A percentile compares a stretch with the other conserved stretches of the same genome.
These are phyloP conservation scores for Penicillium tannophilum DNA, from an alignment of 495 filamentous ascomycete genomes.

Conservation along the genomic window DNA sequence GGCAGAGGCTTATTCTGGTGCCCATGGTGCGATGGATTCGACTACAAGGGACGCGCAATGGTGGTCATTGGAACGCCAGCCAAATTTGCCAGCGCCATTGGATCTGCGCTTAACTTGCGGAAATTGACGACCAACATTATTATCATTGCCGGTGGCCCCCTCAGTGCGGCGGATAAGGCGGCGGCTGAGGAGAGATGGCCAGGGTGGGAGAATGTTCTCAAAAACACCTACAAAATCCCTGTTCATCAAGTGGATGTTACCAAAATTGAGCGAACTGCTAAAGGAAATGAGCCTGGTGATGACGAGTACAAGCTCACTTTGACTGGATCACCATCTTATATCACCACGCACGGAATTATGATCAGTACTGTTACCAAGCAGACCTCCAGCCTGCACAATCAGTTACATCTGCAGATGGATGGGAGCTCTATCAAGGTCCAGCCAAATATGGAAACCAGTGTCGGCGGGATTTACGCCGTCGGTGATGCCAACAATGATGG, in stretches of 20 bases:
- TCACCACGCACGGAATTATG: slow-evolving; percentile 12
- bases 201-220: slow-evolving; percentile 11
- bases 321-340: slow-evolving; percentile 1
- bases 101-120: slow-evolving; percentile 38
- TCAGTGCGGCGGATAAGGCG: slow-evolving; percentile 35
- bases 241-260: slow-evolving; percentile 10
- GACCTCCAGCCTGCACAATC: slow-evolving; percentile 25
- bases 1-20: slow-evolving; percentile 53
- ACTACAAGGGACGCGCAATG: slow-evolving; percentile 44
- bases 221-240: slow-evolving; percentile 9
- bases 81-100: slow-evolving; percentile 33
- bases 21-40: slow-evolving; percentile 53
- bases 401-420: slow-evolving; percentile 19
- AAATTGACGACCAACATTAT: slow-evolving; percentile 34
- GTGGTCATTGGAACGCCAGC: slow-evolving; percentile 29
- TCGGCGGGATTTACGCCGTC: slow-evolving; percentile 46
- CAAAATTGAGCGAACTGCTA: slow-evolving; percentile 9
- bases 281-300: slow-evolving; percentile 8
- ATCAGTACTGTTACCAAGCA: slow-evolving; percentile 26
- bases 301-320: slow-evolving; percentile 10
- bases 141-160: slow-evolving; percentile 59
- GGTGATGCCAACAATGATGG: slow-evolving; percentile 53
- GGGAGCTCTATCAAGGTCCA: slow-evolving; percentile 34
- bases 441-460: slow-evolving; percentile 36
- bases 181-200: slow-evolving; percentile 15